Evolutionary conservation across 1,284 basidiomycete genomes (phyloP), one percentile per base, ranked within the genome.

Genomic region (Rhodotorula sp.): DNA sequence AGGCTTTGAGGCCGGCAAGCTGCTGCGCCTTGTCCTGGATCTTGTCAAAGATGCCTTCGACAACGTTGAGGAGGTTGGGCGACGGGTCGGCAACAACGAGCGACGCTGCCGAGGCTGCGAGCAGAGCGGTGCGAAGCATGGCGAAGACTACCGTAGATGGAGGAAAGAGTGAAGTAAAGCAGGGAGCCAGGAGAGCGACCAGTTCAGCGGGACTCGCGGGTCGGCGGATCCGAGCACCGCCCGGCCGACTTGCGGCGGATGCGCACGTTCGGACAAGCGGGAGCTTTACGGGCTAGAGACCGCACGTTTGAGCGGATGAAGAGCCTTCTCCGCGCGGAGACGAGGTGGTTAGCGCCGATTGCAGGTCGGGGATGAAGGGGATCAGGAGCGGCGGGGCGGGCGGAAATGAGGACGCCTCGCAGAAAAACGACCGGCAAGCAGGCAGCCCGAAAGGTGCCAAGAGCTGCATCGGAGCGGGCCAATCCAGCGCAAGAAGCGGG

Each of bases 1-100:
- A 70, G 0, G 64, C 48, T 12, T 57, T n/a, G 27, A 29, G 41
- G 10, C 68, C 68, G 46, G 66, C 17, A 12, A 59, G 2, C 22
- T 46, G 41, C 46, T 57, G 64, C 12, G 60, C 53, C 32, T 48
- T 57, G 36, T 46, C 12, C 19, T 46, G 19, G 15, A 56, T n/a
- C 32, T n/a, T 12, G 63, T 41, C 13, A 2, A 53, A 22, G 44
- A 56, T 5, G 29, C 51, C n/a, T 36, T 34, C 60, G 54, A 22
- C 46, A 29, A 25, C 22, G 29, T 50, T 44, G 17, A 21, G 53
- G 25, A 46, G 53, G 51, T 53, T 53, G 9, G n/a, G 46, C 37
- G 37, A 51, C 36, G 34, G 56, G 34, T 39, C 37, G 50, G 46
- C 5, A 27, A 27, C 36, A 22, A 27, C n/a, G 27, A 39, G 27